These are phyloP conservation scores for Neospora caninum DNA, from an alignment of 169 alveolate genomes.

Conservation along the genomic window DNA sequence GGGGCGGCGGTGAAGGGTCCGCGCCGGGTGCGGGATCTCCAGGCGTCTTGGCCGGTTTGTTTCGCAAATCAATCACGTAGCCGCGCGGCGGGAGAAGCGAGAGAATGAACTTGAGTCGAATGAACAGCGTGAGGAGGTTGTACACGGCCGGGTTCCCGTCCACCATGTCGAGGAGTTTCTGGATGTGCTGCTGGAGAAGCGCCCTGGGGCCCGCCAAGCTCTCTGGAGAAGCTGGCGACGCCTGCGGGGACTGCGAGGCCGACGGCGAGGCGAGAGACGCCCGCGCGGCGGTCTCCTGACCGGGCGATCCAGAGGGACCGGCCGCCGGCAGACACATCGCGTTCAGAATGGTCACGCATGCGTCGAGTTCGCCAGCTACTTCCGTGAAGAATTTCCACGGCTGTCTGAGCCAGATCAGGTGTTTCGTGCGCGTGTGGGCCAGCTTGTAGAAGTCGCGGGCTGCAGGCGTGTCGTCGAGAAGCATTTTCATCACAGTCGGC, in stretches of 20 bases:
- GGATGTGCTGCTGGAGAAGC: conserved; percentile 4
- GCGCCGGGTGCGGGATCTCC: background rate
- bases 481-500: conserved; percentile 25
- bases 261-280: background rate
- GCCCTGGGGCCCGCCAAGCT: background rate
- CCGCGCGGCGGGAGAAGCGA: conserved; percentile 43
- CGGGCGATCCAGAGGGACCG: background rate
- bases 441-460: conserved; percentile 43
- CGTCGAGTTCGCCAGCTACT: conserved; percentile 48
- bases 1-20: background rate
- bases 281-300: background rate
- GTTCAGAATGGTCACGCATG: conserved; percentile 45
- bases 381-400: conserved; percentile 50
- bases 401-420: conserved; percentile 42
- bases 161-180: conserved; percentile 9
- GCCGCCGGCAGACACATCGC: background rate
- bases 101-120: conserved; percentile 49
- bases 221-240: too few relatives aligned
- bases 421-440: conserved; percentile 41
- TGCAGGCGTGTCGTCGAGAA: conserved; percentile 49
- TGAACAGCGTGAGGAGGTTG: conserved; percentile 1
- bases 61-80: conserved; percentile 23
- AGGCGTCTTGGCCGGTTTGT: too few relatives aligned
- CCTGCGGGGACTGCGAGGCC: background rate
- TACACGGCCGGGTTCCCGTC: conserved; percentile 46